phyloP scores from a whole-genome alignment of 371 early-diverging fungal genomes.

The Rhizopus delemar region DNA sequence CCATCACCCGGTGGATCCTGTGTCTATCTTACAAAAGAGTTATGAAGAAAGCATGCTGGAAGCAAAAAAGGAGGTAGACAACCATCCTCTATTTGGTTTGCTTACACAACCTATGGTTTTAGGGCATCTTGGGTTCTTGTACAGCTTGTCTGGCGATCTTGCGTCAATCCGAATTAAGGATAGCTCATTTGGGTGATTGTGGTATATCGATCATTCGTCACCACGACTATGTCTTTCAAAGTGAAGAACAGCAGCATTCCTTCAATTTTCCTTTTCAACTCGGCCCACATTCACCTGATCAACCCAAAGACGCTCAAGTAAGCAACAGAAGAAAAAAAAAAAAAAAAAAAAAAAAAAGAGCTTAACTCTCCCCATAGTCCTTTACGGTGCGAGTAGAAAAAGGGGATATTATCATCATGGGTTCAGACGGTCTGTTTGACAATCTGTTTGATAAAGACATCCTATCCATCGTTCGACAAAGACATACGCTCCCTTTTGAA shows the following conservation, averaged over 20 bases:
- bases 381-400: slow-evolving; percentile 76
- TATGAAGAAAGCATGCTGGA: slow-evolving; percentile 51
- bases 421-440: slow-evolving; percentile 79
- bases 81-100: not conserved
- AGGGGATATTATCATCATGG: slow-evolving; percentile 76
- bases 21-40: slow-evolving; percentile 67
- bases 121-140: slow-evolving; percentile 80
- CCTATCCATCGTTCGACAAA: slow-evolving; percentile 62
- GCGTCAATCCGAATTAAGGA: slow-evolving; percentile 83
- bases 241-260: slow-evolving; percentile 86
- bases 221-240: slow-evolving; percentile 82
- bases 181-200: slow-evolving; percentile 93
- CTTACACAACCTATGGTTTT: not conserved
- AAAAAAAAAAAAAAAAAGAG: not conserved
- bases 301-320: slow-evolving; percentile 70
- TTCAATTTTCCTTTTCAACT: slow-evolving; percentile 82
- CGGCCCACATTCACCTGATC: slow-evolving; percentile 65
- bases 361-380: slow-evolving; percentile 1
- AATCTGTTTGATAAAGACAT: slow-evolving; percentile 84
- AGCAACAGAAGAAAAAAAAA: not conserved
- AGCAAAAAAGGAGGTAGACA: slow-evolving; percentile 18
- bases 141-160: slow-evolving; percentile 88
- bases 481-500: slow-evolving; percentile 39
- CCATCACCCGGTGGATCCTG: slow-evolving; percentile 57
- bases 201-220: slow-evolving; percentile 83